These are phyloP conservation scores for Cardiospermum halicacabum DNA, from an alignment of 345 rosid species.

Conservation along the genomic window DNA sequence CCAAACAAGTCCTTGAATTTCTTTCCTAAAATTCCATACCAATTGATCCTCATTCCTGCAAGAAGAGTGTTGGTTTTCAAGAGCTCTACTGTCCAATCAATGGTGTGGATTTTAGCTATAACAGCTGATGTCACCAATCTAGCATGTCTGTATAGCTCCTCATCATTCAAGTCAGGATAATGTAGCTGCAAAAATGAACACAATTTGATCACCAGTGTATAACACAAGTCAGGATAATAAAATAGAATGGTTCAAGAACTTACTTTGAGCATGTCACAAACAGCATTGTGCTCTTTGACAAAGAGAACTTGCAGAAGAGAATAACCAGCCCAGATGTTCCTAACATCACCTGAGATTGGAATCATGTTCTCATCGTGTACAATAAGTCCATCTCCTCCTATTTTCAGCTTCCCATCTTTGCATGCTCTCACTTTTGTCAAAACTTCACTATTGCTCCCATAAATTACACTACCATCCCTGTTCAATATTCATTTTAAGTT, in stretches of 20 bases:
- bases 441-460: slow-evolving; percentile 62
- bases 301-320: slow-evolving; percentile 67
- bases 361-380: slow-evolving; percentile 53
- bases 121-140: slow-evolving; percentile 75
- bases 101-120: slow-evolving; percentile 83
- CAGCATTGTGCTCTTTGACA: slow-evolving; percentile 60
- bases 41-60: slow-evolving; percentile 68
- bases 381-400: slow-evolving; percentile 48
- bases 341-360: slow-evolving; percentile 69
- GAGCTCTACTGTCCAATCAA: slow-evolving; percentile 81
- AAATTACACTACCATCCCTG: slow-evolving; percentile 79
- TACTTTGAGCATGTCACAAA: slow-evolving; percentile 67
- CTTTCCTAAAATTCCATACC: slow-evolving; percentile 75
- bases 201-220: no score
- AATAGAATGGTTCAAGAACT: slow-evolving; percentile 9
- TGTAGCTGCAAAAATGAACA: slow-evolving; percentile 28
- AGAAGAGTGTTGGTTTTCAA: slow-evolving; percentile 62
- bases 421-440: slow-evolving; percentile 65
- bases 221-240: not conserved
- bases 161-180: slow-evolving; percentile 55
- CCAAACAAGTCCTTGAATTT: slow-evolving; percentile 60
- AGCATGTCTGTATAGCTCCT: slow-evolving; percentile 54
- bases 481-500: not conserved
- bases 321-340: slow-evolving; percentile 82
- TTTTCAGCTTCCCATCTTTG: slow-evolving; percentile 65